Conservation (phyloP, 345 rosid genomes). For the Ricinus communis region DNA sequence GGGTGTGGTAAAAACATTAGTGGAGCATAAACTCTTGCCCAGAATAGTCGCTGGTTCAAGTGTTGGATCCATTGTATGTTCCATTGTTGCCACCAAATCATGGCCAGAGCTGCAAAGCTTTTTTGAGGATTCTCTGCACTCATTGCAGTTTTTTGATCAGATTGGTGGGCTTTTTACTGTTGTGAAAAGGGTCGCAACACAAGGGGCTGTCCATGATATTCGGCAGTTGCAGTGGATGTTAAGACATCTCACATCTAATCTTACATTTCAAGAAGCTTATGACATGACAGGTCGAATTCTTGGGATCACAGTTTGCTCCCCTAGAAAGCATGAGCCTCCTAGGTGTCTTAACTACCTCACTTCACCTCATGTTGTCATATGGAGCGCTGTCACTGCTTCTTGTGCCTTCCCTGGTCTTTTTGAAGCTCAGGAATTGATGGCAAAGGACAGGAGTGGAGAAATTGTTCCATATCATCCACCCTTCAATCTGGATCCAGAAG, state of each 20-base stretch:
- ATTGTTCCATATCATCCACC: conserved; percentile 97
- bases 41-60: conserved; percentile 95
- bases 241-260: conserved; percentile 83
- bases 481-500: conserved; percentile 77
- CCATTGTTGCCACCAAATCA: conserved; percentile 80
- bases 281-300: conserved; percentile 94
- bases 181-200: conserved; percentile 81
- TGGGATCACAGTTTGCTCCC: conserved; percentile 95
- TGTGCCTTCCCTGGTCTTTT: conserved; percentile 98
- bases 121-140: conserved; percentile 78
- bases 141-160: conserved; percentile 90
- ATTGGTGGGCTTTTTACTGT: conserved; percentile 82
- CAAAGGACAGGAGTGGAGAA: conserved; percentile 91
- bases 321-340: conserved; percentile 98
- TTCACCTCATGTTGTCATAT: conserved; percentile 96
- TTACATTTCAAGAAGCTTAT: conserved; percentile 97
- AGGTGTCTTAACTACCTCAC: conserved; percentile 96
- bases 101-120: conserved; percentile 97
- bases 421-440: conserved; percentile 99
- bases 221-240: conserved; percentile 88
- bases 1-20: conserved; percentile 88
- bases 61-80: conserved; percentile 92
- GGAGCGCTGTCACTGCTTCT: conserved; percentile 98
- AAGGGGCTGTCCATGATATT: conserved; percentile 91
- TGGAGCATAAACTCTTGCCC: conserved; percentile 87